phyloP scores from a whole-genome alignment of 179 eudicot species.

The Amaranthus tricolor region DNA sequence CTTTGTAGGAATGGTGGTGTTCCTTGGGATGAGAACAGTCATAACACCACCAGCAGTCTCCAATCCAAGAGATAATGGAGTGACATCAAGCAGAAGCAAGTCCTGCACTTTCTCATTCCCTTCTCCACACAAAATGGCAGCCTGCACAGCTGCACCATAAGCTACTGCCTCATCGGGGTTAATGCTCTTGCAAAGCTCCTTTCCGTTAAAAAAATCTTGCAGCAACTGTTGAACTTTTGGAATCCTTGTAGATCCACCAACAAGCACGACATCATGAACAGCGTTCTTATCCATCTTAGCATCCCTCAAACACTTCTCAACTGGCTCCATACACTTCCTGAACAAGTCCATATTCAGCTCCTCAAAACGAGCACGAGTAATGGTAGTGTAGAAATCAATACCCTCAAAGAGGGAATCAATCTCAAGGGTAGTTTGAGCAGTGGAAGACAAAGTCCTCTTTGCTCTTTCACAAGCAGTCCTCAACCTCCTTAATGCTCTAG shows the following conservation, averaged over 20 bases:
- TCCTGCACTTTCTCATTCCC: constrained; percentile 59
- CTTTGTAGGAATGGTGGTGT: constrained; percentile 62
- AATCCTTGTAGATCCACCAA: constrained; percentile 65
- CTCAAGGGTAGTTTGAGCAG: constrained; percentile 56
- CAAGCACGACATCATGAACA: constrained; percentile 60
- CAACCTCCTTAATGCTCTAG: constrained; percentile 56
- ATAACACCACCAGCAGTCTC: constrained; percentile 62
- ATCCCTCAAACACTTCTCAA: constrained; percentile 67
- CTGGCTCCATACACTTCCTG: constrained; percentile 72
- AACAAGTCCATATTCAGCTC: constrained; percentile 61
- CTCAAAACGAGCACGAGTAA: constrained; percentile 61
- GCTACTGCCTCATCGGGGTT: constrained; percentile 71
- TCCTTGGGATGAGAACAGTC: constrained; percentile 54
- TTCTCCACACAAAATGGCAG: constrained; percentile 59
- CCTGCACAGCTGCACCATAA: constrained; percentile 70
- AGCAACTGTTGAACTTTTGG: constrained; percentile 66
- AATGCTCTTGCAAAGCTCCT: constrained; percentile 73
- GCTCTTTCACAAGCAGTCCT: constrained; percentile 70
- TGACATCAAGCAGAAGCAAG: constrained; percentile 48
- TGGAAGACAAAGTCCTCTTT: constrained; percentile 52
- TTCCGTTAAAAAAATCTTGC: constrained; percentile 69
- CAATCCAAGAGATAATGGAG: constrained; percentile 54
- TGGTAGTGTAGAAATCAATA: constrained; percentile 54
- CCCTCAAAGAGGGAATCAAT: constrained; percentile 59
- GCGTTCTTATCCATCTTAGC: constrained; percentile 56